Base-by-base conservation (phyloP, 2,329 filamentous ascomycete genomes). In the Trichoderma asperellum region DNA sequence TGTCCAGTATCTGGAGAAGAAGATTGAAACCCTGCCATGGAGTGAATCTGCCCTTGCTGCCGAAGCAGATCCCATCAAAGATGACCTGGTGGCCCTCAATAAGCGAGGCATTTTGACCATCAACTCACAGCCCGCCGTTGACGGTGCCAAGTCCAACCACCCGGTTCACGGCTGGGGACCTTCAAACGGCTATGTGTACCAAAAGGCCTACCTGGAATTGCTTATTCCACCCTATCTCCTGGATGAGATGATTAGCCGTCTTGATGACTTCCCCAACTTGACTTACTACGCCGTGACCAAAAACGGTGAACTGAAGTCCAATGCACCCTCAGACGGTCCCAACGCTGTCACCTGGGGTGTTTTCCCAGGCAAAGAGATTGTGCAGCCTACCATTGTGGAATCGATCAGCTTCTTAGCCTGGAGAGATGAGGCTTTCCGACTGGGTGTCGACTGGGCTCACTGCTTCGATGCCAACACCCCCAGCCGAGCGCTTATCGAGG, bases 331-430 rank as follows among this genome's bases (percentile, higher is more conserved):
- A 27, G 93, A 96, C 74, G 92, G 93, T 6, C 96, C 96, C 47
- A 99, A 99, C 76, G 96, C 96, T n/a, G 92, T 99, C 61, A 99
- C 96, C 1, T 99, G 96, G 96, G 96, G 96, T 81, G 96, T 99
- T 40, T 99, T 98, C 83, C 95, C 96, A 0, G 96, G 96, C 70
- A 97, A 98, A 80, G 96, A 99, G 81, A 97, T 99, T 77, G 94
- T 99, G n/a, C 96, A 99, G 80, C 96, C 96, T 16, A 99, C 96
- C n/a, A 97, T 99, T 75, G 96, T 99, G 64, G 96, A 99, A 83
- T 96, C 93, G 21, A 91, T 99, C 79, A 97, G 93, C 79, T 99
- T 99, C 87, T 84, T 99, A 66, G 96, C 96, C 2, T 99, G 96
- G 96, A 97, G 97, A 82, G 96, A 99, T 74, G 96, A 99, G 81